Base-by-base conservation (phyloP, 1,284 basidiomycete genomes). In the Malassezia equina region DNA sequence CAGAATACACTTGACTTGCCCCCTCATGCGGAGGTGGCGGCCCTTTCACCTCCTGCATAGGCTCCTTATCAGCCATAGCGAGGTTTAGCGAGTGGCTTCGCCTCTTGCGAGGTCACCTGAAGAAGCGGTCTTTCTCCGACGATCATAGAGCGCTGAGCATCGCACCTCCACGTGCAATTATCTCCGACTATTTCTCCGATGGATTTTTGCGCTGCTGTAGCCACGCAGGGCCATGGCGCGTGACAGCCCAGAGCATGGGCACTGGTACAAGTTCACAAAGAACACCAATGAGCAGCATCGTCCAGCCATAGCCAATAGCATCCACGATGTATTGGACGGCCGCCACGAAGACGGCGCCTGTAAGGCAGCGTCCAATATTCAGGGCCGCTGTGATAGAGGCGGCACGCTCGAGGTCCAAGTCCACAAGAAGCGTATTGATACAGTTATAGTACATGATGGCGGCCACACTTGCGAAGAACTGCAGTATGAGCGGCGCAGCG, bases 351-450 rank as follows among this genome's bases (percentile, higher is more conserved):
- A 28, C 45, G 4, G 55, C 55, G 24, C 36, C 49, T 24, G 46
- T 21, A 8, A 51, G 13, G 33, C 55, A 57, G 9, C 55, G 49
- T 3, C 49, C 55, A 33, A 57, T 57, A 21, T 57, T 57, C 17
- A 57, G 19, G 7, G 55, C 49, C 21, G 55, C 55, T 5, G 50
- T 52, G n/a, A 57, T 50, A 3, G 55, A 57, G 7, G 55, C 55
- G 5, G 55, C 55, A 9, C 49, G 49, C 4, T 19, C 15, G 4
- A 45, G 50, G 7, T 29, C 25, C 11, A 57, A 12, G 27, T 57
- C 55, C 15, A 57, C 55, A 2, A 57, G 55, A 5, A 57, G 32
- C 7, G 55, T 52, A 29, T 47, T 45, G 17, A 55, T 48, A 9
- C 40, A 28, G 25, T 50, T 55, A 34, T 44, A 55, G 25, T 29